phyloP scores from a whole-genome alignment of 495 filamentous ascomycete species.

The Tuber borchii region DNA sequence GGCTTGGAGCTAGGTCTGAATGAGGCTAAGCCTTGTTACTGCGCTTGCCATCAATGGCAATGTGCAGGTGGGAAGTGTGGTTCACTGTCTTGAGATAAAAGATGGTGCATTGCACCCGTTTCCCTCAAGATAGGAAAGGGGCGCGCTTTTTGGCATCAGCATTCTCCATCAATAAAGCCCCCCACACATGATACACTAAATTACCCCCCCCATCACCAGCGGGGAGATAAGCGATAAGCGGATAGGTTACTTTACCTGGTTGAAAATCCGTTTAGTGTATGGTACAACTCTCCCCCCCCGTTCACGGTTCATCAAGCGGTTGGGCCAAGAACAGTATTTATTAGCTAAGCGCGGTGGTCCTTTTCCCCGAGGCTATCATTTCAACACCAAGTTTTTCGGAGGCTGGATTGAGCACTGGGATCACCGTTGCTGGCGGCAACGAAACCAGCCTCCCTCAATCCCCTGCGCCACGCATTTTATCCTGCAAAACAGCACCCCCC shows the following conservation, averaged over 20 bases:
- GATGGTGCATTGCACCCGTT: neutral
- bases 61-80: neutral
- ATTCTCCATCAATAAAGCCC: neutral
- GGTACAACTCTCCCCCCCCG: slow-evolving; percentile 22
- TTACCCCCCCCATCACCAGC: neutral
- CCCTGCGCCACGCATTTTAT: slow-evolving; percentile 36
- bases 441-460: slow-evolving; percentile 32
- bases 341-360: neutral
- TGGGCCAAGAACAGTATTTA: neutral
- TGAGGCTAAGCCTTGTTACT: neutral
- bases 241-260: slow-evolving; percentile 15
- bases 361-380: neutral
- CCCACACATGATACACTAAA: neutral
- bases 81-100: neutral
- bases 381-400: neutral
- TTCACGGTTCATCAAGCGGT: slow-evolving; percentile 13
- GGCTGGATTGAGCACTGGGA: neutral
- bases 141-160: neutral
- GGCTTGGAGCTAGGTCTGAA: neutral
- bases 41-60: neutral
- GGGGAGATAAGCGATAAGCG: slow-evolving; percentile 8
- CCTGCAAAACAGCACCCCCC: slow-evolving; percentile 18
- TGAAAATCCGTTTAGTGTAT: slow-evolving; percentile 15
- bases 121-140: neutral
- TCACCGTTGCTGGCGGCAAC: slow-evolving; percentile 18